A percentile compares a stretch with the other conserved stretches of the same genome.
These are phyloP conservation scores for Gamsiella multidivaricata DNA, from an alignment of 192 early-diverging fungal species.

Conservation along the genomic window DNA sequence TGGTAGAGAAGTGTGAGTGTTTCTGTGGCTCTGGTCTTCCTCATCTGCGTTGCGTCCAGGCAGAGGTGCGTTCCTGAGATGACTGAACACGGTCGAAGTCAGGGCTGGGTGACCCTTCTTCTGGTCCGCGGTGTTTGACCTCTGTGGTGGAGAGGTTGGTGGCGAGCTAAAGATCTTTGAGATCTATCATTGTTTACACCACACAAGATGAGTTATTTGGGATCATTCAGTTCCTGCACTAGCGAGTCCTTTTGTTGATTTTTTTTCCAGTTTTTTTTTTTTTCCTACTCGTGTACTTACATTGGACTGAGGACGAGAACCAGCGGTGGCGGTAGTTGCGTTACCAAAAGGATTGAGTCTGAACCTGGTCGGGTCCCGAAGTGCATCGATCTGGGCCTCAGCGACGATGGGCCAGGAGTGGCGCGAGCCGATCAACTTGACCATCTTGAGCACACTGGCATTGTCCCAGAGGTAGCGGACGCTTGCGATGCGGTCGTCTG, in stretches of 20 bases:
- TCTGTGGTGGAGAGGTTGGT: constrained; percentile 28
- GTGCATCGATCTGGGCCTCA: constrained; percentile 51
- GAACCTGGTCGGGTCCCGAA: constrained; percentile 36
- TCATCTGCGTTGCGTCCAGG: not conserved
- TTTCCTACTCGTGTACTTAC: constrained; percentile 1
- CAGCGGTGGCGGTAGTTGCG: constrained; percentile 21
- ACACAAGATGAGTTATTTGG: not conserved
- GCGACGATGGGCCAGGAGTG: constrained; percentile 56
- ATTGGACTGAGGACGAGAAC: constrained; percentile 18
- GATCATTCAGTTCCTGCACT: not conserved
- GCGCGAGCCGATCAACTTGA: constrained; percentile 42
- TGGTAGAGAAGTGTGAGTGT: not conserved
- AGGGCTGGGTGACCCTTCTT: constrained; percentile 53
- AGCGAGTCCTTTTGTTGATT: too few species aligned
- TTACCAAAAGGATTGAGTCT: constrained; percentile 54
- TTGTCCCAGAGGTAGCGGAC: constrained; percentile 51
- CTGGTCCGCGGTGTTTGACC: not conserved
- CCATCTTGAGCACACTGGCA: constrained; percentile 54
- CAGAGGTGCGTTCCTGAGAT: constrained; percentile 18
- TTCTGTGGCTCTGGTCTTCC: not conserved
- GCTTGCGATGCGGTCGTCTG: constrained; percentile 36
- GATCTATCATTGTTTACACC: constrained; percentile 18
- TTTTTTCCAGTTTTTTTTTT: too few species aligned
- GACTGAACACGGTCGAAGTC: constrained; percentile 41
- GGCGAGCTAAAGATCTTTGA: constrained; percentile 39